Conservation (phyloP, 1,139 yeast genomes). For the Yamadazyma spencermartinsiae region DNA sequence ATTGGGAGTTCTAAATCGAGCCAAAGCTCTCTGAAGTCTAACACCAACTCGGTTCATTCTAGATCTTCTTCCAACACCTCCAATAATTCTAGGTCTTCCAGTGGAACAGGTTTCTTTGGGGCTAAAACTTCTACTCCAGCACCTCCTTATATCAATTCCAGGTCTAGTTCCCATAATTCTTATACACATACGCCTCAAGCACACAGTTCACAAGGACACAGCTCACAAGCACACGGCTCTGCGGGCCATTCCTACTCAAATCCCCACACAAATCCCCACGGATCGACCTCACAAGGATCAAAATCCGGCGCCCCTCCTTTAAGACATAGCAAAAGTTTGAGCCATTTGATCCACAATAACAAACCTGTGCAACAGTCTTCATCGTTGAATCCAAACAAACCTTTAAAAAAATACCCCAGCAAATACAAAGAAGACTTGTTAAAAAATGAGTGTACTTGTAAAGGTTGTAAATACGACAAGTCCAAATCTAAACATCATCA, state of each 20-base stretch:
- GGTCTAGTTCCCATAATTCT: constrained; percentile 1
- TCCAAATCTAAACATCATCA: constrained; percentile 6
- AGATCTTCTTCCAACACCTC: constrained; percentile 14
- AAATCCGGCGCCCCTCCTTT: constrained; percentile 5
- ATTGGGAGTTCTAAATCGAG: constrained; percentile 6
- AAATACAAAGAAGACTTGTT: constrained; percentile 16
- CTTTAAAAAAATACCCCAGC: constrained; percentile 8
- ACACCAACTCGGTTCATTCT: constrained; percentile 10
- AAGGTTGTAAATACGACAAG: constrained; percentile 15
- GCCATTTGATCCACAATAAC: constrained; percentile 10
- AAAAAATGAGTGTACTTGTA: constrained; percentile 15
- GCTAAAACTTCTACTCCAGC: constrained; percentile 3
- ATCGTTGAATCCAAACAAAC: constrained; percentile 2
- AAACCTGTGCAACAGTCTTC: constrained; percentile 4
- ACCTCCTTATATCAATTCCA: not conserved
- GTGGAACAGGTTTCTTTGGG: constrained; percentile 3
- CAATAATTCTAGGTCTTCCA: constrained; percentile 10
- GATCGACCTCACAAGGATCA: too few species aligned
- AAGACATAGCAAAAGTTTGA: constrained; percentile 11
- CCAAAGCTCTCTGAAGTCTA: constrained; percentile 7
- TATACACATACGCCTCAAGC: not conserved
- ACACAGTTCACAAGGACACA: not conserved
- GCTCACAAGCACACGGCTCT: not conserved
- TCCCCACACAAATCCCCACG: too few species aligned
- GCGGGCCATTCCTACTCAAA: not conserved